A percentile compares a stretch with the other conserved stretches of the same genome.
These are phyloP conservation scores for Nannizzia gypsea DNA, from an alignment of 2,329 filamentous ascomycete genomes.

Conservation along the genomic window DNA sequence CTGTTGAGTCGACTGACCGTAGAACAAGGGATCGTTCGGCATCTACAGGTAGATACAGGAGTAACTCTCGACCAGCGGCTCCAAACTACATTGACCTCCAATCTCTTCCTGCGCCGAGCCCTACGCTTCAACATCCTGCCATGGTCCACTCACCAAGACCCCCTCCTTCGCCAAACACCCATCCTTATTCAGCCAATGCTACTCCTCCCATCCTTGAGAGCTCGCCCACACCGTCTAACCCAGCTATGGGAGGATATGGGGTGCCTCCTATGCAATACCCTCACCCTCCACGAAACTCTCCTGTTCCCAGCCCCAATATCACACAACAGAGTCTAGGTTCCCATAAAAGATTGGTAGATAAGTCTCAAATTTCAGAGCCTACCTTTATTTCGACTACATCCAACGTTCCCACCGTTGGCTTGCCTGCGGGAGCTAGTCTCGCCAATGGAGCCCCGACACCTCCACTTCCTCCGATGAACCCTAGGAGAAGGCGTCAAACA, in stretches of 20 bases:
- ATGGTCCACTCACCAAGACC: constrained; percentile 33
- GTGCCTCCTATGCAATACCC: constrained; percentile 4
- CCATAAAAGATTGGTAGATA: constrained; percentile 48
- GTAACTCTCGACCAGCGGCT: constrained; percentile 25
- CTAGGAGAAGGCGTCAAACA: constrained; percentile 42
- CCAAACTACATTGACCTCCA: constrained; percentile 25
- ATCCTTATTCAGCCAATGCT: constrained; percentile 41
- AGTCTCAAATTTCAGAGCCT: constrained; percentile 52
- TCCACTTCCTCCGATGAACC: constrained; percentile 49
- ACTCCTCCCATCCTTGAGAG: constrained; percentile 42
- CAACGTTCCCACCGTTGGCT: constrained; percentile 46
- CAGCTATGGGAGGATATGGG: constrained; percentile 19
- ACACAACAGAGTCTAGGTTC: constrained; percentile 18
- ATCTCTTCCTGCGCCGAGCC: constrained; percentile 20
- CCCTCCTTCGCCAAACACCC: constrained; percentile 27
- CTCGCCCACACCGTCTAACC: constrained; percentile 33
- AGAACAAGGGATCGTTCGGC: constrained; percentile 25
- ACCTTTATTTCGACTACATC: constrained; percentile 42
- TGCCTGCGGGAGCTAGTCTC: constrained; percentile 45
- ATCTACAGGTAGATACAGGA: constrained; percentile 29
- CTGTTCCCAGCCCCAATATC: background rate
- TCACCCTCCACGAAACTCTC: constrained; percentile 17
- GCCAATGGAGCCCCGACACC: constrained; percentile 40
- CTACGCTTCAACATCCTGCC: constrained; percentile 19
- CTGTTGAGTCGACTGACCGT: constrained; percentile 10